Base-by-base conservation (phyloP, 164 flowering plant genomes). In the Taxillus chinensis region DNA sequence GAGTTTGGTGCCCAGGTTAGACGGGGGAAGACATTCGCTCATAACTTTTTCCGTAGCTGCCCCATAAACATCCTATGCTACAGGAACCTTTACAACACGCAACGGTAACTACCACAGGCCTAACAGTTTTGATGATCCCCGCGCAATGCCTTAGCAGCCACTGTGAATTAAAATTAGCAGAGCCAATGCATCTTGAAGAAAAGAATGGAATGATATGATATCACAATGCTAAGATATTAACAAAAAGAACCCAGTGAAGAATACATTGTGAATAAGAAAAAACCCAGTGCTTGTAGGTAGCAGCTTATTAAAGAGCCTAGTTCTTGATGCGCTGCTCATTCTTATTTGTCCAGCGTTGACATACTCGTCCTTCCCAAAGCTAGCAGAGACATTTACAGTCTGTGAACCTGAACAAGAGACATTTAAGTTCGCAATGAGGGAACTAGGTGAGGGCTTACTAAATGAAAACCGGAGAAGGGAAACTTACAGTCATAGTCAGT, bases 401-500 rank as follows among this genome's bases (percentile, higher is more conserved):
- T 48, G 61, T 6, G 88, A 79, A 71, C 88, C 88, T 83, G 77
- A 41, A 68, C 38, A 43, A 11, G 38, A 54, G 45, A 55, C 14
- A 54, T 49, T 39, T 27, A 49, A 62, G 41, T 2, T 16, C 10
- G 8, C 39, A 27, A 4, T 3, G n/a, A 43, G 0, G 0, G 8
- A 11, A 40, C 12, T 41, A 40, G 12, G 17, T 45, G 8, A 39
- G 15, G 16, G 45, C 37, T 5, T 6, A 51, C 13, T 60, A 42
- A 45, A 41, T 12, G n/a, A 17, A 57, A 7, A 53, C 7, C 40
- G 27, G 27, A 27, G 27, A 27, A 55, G 8, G 10, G 14, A 53
- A 5, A 73, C 89, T 78, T 73, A 84, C 89, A 82, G 42, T 84
- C 87, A 59, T 80, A 84, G 69, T 79, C 75, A 41, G 85, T 74